These are phyloP conservation scores for Silene noctiflora DNA, from an alignment of 179 eudicot species.

Conservation along the genomic window DNA sequence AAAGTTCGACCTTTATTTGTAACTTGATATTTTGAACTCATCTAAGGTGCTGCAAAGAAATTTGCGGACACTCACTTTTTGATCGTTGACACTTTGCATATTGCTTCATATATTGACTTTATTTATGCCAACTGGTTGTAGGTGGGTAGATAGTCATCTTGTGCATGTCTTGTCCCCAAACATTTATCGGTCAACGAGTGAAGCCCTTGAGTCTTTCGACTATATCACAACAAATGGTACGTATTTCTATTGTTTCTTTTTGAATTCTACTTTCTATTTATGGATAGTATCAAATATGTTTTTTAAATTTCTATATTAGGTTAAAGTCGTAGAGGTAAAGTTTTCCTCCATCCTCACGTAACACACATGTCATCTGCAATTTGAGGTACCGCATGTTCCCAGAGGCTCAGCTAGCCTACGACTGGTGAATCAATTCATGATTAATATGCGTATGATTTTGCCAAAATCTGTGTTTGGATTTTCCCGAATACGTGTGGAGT, in stretches of 20 bases:
- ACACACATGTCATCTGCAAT: neutral
- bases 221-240: conserved; percentile 87
- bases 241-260: conserved; percentile 6
- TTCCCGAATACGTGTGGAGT: too few species aligned
- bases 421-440: too few species aligned
- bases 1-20: neutral
- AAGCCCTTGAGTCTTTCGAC: conserved; percentile 94
- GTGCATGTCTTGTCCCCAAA: conserved; percentile 95
- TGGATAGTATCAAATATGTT: neutral
- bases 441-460: too few species aligned
- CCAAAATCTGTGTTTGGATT: too few species aligned
- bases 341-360: neutral
- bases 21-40: too few species aligned
- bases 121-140: conserved; percentile 25
- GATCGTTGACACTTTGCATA: too few species aligned
- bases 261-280: neutral
- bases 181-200: conserved; percentile 71
- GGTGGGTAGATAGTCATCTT: conserved; percentile 96
- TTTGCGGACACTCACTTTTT: too few species aligned
- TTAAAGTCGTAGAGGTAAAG: neutral
- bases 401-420: too few species aligned
- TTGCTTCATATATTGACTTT: conserved; percentile 2
- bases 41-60: too few species aligned
- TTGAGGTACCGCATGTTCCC: too few species aligned
- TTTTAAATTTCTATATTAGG: neutral